Evolutionary conservation across 257 asterid species (phyloP), one percentile per base, ranked within the genome.

Genomic region (Oldenlandia corymbosa): DNA sequence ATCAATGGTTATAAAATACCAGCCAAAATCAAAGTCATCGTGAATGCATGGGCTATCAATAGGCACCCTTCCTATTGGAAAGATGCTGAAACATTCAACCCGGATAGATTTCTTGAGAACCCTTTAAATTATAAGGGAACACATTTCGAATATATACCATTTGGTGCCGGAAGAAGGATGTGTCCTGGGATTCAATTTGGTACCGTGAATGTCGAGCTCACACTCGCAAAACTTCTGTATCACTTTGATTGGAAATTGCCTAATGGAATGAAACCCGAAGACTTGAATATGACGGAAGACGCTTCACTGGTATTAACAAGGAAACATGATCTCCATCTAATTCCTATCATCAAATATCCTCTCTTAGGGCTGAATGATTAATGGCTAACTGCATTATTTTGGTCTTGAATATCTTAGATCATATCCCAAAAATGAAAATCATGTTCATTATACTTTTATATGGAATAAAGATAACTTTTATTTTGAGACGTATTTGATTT

Each of bases 101-200:
- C 67, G 32, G 67, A 62, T 16, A 62, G 67, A 45, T 62, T 62
- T 62, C 57, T 62, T 10, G 45, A 32, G 7, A 43, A 43, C 24
- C 11, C 39, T 13, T 21, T 62, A 0, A 57, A 62, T 16, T 45
- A 43, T 18, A 62, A 45, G 32, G 67, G 67, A 62, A 62, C 56
- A 28, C 54, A 62, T 14, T 62, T 62, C 21, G 67, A 46, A 14
- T 62, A 45, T 43, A 62, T 62, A 27, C 67, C 67, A 32, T 62
- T 45, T 49, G 67, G 67, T 3, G 67, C 67, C 5, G 67, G 67
- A 10, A 62, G 67, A 49, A 43, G 67, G 13, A 62, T 62, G 1
- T 62, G 67, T 27, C 52, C 65, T 9, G 65, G 65, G n/a, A 60
- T 60, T 43, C 27, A 14, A 23, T 43, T 60, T 21, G 65, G 65